phyloP scores from a whole-genome alignment of 2,329 filamentous ascomycete species.

The Trichoderma simmonsii region DNA sequence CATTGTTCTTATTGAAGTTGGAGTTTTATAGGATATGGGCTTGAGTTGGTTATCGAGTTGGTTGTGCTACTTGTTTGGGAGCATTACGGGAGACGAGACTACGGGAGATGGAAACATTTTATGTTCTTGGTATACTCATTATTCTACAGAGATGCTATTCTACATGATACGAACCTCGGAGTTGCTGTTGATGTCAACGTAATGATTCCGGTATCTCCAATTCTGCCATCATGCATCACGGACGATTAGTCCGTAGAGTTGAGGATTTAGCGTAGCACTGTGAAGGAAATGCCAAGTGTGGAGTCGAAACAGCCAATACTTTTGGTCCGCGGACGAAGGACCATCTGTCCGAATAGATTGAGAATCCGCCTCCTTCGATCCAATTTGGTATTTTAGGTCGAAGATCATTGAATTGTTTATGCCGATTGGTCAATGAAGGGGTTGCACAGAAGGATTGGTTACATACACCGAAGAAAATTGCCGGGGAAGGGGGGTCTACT shows the following conservation, averaged over 20 bases:
- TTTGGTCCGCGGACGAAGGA: conserved; percentile 11
- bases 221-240: not conserved
- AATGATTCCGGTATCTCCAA: not conserved
- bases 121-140: not conserved
- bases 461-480: not conserved
- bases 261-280: not conserved
- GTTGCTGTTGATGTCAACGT: not conserved
- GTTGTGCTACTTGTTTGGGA: not conserved
- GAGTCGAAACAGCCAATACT: not conserved
- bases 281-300: not conserved
- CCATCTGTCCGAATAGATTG: not conserved
- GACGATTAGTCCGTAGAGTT: conserved; percentile 10
- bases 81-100: not conserved
- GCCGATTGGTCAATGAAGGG: not conserved
- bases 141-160: not conserved
- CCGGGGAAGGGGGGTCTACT: not conserved
- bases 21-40: not conserved
- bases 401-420: not conserved
- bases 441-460: not conserved
- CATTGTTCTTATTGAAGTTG: conserved; percentile 22
- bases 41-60: no score
- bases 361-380: no score
- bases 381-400: not conserved
- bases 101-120: not conserved
- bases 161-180: not conserved